A percentile compares a stretch with the other conserved stretches of the same genome.
Conservation (phyloP, 2,329 filamentous ascomycete genomes). For the Pseudohalonectria lignicola region DNA sequence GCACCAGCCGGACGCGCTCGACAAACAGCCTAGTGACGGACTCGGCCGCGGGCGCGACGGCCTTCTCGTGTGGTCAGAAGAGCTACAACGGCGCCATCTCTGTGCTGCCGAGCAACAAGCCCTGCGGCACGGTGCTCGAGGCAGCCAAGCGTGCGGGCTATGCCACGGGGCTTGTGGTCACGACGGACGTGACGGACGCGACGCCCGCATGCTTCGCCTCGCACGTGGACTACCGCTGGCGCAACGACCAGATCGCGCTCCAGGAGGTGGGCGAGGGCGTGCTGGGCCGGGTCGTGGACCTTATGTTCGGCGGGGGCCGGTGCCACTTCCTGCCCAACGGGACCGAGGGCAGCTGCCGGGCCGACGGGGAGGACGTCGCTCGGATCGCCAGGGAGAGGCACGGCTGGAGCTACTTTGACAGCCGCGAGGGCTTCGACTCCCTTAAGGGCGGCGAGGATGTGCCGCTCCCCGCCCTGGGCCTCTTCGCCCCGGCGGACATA, state of each 20-base stretch:
- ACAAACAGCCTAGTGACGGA: constrained; percentile 82
- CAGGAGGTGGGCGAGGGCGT: constrained; percentile 86
- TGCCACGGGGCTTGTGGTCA: constrained; percentile 86
- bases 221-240: constrained; percentile 67
- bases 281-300: constrained; percentile 75
- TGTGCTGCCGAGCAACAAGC: constrained; percentile 70
- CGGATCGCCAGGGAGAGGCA: constrained; percentile 60
- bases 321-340: constrained; percentile 88
- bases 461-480: constrained; percentile 71
- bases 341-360: constrained; percentile 69
- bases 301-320: constrained; percentile 85
- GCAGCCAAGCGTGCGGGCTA: constrained; percentile 89
- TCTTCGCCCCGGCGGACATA: constrained; percentile 74
- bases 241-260: constrained; percentile 84
- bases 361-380: constrained; percentile 66
- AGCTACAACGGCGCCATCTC: constrained; percentile 96
- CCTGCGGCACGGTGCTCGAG: constrained; percentile 87
- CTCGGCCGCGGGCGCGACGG: constrained; percentile 92
- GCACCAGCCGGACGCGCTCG: constrained; percentile 77
- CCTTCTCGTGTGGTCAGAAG: constrained; percentile 86
- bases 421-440: constrained; percentile 63
- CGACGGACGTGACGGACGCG: constrained; percentile 88
- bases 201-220: constrained; percentile 92
- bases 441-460: constrained; percentile 57
- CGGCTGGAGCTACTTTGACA: constrained; percentile 70